Conservation (phyloP, 1,284 basidiomycete genomes). For the Fomitopsis pinicola region DNA sequence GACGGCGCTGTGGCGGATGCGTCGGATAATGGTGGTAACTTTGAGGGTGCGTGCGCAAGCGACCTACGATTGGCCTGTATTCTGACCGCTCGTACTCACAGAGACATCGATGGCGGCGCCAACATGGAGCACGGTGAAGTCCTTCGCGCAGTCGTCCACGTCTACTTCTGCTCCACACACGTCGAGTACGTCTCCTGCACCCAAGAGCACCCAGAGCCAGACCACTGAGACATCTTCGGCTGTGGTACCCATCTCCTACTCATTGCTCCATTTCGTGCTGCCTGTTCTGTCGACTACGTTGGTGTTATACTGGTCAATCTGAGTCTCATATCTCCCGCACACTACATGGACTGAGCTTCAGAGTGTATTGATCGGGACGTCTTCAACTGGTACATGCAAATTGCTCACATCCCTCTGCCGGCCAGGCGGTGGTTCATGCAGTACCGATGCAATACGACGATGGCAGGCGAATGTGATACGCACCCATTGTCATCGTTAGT, state of each 20-base stretch:
- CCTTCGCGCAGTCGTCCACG: not conserved
- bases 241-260: not conserved
- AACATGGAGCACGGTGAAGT: constrained; percentile 1
- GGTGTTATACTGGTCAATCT: not conserved
- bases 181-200: not conserved
- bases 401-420: no score
- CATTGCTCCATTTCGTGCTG: not conserved
- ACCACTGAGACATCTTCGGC: not conserved
- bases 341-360: no score
- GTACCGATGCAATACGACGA: no score
- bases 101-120: constrained; percentile 5
- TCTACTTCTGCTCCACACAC: not conserved
- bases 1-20: constrained; percentile 38
- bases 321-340: not conserved
- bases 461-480: no score
- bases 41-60: constrained; percentile 33
- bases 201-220: not conserved
- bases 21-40: constrained; percentile 31
- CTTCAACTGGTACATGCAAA: no score
- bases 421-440: no score
- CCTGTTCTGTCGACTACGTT: not conserved
- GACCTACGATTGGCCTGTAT: not conserved
- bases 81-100: not conserved
- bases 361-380: no score
- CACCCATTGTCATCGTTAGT: no score